Evolutionary conservation across 257 asterid genomes (phyloP), one percentile per base, ranked within the genome.

Genomic region (Solanum appendiculatum): DNA sequence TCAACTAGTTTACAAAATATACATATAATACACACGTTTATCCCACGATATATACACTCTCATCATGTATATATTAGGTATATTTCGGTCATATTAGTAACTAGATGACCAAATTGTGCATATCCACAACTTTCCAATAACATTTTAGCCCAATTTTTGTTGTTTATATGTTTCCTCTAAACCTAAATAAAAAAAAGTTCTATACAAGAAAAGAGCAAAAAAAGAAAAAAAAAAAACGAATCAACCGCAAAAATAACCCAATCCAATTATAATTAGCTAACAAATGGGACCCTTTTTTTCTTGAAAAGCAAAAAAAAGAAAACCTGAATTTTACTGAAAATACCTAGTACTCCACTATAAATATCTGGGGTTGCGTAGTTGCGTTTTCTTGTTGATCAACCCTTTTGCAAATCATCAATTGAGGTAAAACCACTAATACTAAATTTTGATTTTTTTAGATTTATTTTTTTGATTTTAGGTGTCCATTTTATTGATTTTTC

Each of bases 401-500:
- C 77, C 75, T 34, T 10, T 31, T 85, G 73, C 63, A 33, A 6
- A 69, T 69, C 87, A 70, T 31, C 83, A 68, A 68, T 66, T 34
- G 42, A 48, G 87, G 83, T 72, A 86, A 78, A 63, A 51, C 25
- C 56, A 33, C 25, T 23, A 14, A 34, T 75, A 21, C 48, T 51
- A 5, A 63, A 34, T 33, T 86, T 72, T 80, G 75, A n/a, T 72
- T 13, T 23, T 27, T 31, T 75, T 27, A 13, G 48, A 86, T 83
- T 36, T 85, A 0, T 88, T 82, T 78, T 78, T 39, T 75, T 23
- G 8, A 69, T 29, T 34, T 33, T 86, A 5, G 51, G 72, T 72
- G 84, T 51, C 73, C 48, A 36, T 69, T 75, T 84, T 14, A 77
- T 36, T 88, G 88, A 27, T 51, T 89, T 73, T 88, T 86, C 87